Percentiles rank a stretch among this genome's conserved stretches.
Conservation (phyloP, 2,329 filamentous ascomycete species). For the Penicillium sp. region DNA sequence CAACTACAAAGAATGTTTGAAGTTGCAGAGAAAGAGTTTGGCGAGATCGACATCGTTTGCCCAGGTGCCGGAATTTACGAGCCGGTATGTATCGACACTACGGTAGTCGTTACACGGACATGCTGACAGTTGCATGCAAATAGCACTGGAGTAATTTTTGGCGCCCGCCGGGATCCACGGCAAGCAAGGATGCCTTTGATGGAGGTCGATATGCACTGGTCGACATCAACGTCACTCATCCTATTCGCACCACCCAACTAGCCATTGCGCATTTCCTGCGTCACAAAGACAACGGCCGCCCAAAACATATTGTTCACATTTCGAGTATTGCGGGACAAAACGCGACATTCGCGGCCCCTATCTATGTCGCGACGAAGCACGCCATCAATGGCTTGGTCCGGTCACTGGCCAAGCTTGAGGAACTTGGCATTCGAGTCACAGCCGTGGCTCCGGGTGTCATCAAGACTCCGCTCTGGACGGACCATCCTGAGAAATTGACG, state of each 20-base stretch:
- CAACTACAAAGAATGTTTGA: slow-evolving; percentile 52
- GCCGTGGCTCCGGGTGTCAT: slow-evolving; percentile 61
- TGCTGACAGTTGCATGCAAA: slow-evolving; percentile 3
- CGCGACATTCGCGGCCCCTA: slow-evolving; percentile 39
- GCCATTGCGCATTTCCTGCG: slow-evolving; percentile 51
- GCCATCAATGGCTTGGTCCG: slow-evolving; percentile 51
- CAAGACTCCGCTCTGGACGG: slow-evolving; percentile 61
- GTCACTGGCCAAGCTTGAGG: slow-evolving; percentile 48
- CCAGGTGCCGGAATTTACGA: slow-evolving; percentile 48
- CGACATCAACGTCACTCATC: slow-evolving; percentile 54
- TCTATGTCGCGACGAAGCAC: slow-evolving; percentile 52
- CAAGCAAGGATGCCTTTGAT: slow-evolving; percentile 42
- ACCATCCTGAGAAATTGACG: slow-evolving; percentile 59
- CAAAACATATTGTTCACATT: slow-evolving; percentile 49
- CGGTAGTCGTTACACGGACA: neutral
- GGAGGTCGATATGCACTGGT: slow-evolving; percentile 45
- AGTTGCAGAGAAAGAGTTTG: slow-evolving; percentile 49
- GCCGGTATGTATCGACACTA: slow-evolving; percentile 32
- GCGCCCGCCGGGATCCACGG: slow-evolving; percentile 45
- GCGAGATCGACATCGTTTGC: slow-evolving; percentile 47
- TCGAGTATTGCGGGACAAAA: slow-evolving; percentile 49
- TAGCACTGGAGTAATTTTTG: slow-evolving; percentile 52
- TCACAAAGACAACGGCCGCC: slow-evolving; percentile 26
- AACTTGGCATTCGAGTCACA: slow-evolving; percentile 56
- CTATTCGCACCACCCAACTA: slow-evolving; percentile 52